Evolutionary conservation across 495 filamentous ascomycete species (phyloP).

Genomic region (Emericellopsis terricola): DNA sequence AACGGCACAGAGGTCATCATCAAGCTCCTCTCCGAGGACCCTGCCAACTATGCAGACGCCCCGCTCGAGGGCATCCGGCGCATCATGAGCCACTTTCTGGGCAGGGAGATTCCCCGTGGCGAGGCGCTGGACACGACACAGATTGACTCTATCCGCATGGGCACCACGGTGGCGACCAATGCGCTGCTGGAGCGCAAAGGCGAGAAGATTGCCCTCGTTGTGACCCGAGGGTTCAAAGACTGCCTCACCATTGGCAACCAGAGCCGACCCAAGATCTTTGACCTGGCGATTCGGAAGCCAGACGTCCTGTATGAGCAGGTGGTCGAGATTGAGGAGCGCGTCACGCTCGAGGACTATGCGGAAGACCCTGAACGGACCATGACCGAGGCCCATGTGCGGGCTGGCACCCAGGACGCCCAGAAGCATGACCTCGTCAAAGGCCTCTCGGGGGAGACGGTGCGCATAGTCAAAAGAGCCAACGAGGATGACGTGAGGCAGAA

Average conservation of each 20-base stretch:
- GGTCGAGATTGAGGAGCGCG: conserved; percentile 64
- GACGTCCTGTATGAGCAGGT: conserved; percentile 63
- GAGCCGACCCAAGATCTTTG: conserved; percentile 67
- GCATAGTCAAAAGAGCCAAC: conserved; percentile 42
- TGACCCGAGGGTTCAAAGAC: conserved; percentile 87
- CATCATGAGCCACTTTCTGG: conserved; percentile 65
- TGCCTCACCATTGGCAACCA: conserved; percentile 81
- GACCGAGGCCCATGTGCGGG: conserved; percentile 28
- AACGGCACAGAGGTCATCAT: conserved; percentile 58
- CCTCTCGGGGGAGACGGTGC: conserved; percentile 50
- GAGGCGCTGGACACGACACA: conserved; percentile 64
- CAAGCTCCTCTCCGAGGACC: conserved; percentile 83
- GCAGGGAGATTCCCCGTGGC: conserved; percentile 59
- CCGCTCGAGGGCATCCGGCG: conserved; percentile 84
- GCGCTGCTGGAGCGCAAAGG: conserved; percentile 86
- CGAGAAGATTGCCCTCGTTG: conserved; percentile 76
- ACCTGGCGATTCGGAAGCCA: conserved; percentile 61
- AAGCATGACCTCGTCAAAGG: conserved; percentile 42
- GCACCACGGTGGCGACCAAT: conserved; percentile 79
- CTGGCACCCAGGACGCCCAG: conserved; percentile 23
- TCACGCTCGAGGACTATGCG: conserved; percentile 78
- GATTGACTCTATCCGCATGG: conserved; percentile 79
- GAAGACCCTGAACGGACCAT: conserved; percentile 50
- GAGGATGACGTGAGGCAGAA: conserved; percentile 31
- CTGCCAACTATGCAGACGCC: conserved; percentile 74